Conservation (phyloP, 306 rosid species). For the Luffa acutangula region DNA sequence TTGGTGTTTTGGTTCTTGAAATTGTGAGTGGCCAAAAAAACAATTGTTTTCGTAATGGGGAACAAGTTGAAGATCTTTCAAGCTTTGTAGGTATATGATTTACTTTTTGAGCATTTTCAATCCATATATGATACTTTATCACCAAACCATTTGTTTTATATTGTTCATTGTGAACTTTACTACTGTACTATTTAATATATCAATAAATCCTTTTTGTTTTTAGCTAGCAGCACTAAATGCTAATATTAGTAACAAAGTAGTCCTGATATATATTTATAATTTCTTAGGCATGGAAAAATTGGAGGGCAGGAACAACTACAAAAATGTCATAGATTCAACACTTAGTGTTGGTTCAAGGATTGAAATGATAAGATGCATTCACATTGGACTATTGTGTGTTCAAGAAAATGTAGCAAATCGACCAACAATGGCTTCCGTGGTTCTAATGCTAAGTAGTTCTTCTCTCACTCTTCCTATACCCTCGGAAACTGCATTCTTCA, state of each 20-base stretch:
- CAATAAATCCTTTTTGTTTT: too few relatives aligned
- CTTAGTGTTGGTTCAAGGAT: not conserved
- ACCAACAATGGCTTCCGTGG: constrained; percentile 14
- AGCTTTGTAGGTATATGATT: not conserved
- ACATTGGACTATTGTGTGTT: constrained; percentile 23
- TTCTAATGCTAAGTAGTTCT: constrained; percentile 12
- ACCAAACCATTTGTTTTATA: too few relatives aligned
- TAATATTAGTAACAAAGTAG: not conserved
- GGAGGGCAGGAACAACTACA: not conserved
- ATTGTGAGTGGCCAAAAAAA: not conserved
- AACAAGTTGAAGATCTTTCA: not conserved
- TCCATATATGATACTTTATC: too few relatives aligned
- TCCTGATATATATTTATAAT: too few relatives aligned
- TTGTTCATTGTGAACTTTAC: too few relatives aligned
- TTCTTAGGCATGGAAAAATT: constrained; percentile 18
- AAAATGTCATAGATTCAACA: constrained; percentile 3
- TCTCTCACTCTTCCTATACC: constrained; percentile 7
- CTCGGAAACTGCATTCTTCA: not conserved
- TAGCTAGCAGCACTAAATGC: not conserved
- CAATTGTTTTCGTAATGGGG: not conserved
- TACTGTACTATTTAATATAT: too few relatives aligned
- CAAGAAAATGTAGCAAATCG: constrained; percentile 25
- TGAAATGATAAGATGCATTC: constrained; percentile 18
- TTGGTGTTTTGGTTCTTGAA: not conserved
- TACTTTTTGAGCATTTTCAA: not conserved